phyloP scores from a whole-genome alignment of 2,329 filamentous ascomycete species.

The Xylaria sp. region DNA sequence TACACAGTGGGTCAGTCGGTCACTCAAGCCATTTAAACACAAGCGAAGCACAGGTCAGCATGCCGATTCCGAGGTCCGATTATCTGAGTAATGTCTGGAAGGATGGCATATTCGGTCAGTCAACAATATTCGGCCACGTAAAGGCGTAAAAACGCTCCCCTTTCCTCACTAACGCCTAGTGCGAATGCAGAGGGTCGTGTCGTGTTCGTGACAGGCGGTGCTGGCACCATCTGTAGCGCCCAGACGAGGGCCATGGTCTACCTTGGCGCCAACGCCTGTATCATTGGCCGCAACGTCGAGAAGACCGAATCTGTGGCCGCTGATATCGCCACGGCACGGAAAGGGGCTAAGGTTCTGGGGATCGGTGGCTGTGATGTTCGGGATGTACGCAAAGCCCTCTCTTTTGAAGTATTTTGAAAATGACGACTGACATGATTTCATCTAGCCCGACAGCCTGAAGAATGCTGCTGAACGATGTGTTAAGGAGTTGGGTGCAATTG shows the following conservation, averaged over 20 bases:
- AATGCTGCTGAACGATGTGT: slow-evolving; percentile 82
- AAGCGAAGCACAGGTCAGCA: slow-evolving; percentile 51
- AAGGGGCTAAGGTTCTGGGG: slow-evolving; percentile 85
- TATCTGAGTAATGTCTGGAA: slow-evolving; percentile 87
- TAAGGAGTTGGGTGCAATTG: slow-evolving; percentile 85
- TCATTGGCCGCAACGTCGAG: slow-evolving; percentile 86
- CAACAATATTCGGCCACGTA: neutral
- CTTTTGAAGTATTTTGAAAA: slow-evolving; percentile 18
- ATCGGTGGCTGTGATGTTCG: slow-evolving; percentile 85
- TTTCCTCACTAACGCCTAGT: slow-evolving; percentile 23
- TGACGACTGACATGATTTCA: slow-evolving; percentile 13
- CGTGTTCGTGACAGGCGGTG: slow-evolving; percentile 93
- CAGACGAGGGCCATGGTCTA: slow-evolving; percentile 92
- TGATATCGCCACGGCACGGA: slow-evolving; percentile 82
- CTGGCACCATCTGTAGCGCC: slow-evolving; percentile 91
- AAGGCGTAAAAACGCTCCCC: neutral
- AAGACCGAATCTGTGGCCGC: slow-evolving; percentile 85
- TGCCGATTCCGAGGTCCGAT: slow-evolving; percentile 76
- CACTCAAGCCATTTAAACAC: neutral
- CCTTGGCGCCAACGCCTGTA: slow-evolving; percentile 92
- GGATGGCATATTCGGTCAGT: slow-evolving; percentile 84
- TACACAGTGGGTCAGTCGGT: slow-evolving; percentile 14
- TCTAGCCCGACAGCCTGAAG: slow-evolving; percentile 70
- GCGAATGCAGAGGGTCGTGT: slow-evolving; percentile 79
- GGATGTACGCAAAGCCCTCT: slow-evolving; percentile 58